Evolutionary conservation across 495 filamentous ascomycete species (phyloP).

Genomic region (Geoglossum glabrum): DNA sequence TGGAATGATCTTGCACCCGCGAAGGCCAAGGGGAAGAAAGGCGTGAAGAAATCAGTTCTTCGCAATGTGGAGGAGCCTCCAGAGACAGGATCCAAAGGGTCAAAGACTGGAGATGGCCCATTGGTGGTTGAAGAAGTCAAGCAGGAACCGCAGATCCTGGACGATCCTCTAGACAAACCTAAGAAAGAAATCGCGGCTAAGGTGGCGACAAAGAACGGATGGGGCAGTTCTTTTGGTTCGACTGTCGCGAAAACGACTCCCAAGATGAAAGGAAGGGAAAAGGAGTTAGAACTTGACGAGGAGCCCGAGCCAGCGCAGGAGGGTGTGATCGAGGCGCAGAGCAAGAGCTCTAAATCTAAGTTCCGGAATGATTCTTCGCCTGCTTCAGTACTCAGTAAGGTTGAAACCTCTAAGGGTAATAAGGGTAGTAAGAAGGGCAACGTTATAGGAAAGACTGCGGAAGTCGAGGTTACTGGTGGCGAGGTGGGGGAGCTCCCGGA

Average conservation of each 20-base stretch:
- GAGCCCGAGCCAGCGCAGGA: neutral
- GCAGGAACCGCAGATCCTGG: neutral
- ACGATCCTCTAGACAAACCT: neutral
- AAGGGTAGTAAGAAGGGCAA: neutral
- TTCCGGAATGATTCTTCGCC: neutral
- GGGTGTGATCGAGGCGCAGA: neutral
- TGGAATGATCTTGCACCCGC: neutral
- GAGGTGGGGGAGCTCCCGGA: conserved; percentile 1
- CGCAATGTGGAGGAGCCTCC: neutral
- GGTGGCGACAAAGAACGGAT: conserved; percentile 3
- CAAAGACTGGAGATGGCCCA: neutral
- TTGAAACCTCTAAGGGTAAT: neutral
- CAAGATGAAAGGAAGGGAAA: conserved; percentile 4
- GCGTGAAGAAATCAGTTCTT: neutral
- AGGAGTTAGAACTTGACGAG: neutral
- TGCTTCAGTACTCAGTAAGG: neutral
- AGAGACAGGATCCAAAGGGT: neutral
- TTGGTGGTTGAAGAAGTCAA: neutral
- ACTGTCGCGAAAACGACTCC: conserved; percentile 1
- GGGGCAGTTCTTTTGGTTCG: conserved; percentile 2
- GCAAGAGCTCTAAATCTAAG: neutral
- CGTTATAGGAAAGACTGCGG: neutral
- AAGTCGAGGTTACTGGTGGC: neutral
- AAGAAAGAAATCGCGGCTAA: neutral
- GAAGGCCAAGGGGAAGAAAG: conserved; percentile 5